Base-by-base conservation (phyloP, 192 early-diverging fungal species). In the Coemansia sp. region DNA sequence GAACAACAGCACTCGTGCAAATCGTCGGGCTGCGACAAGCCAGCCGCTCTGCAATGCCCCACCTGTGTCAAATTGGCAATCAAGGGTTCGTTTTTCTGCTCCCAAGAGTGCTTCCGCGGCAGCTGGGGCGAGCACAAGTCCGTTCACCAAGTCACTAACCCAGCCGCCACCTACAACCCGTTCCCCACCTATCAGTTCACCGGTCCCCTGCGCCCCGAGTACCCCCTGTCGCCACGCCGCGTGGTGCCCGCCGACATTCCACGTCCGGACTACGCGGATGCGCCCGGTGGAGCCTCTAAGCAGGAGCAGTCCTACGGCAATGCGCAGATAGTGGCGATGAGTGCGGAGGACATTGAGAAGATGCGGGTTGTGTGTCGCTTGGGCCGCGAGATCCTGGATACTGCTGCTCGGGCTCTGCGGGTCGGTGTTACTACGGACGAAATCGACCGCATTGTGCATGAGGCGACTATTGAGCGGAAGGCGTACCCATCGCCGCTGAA, bases 401-500 rank as follows among this genome's bases (percentile, higher is more conserved):
- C 81, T 62, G 97, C 92, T 34, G 86, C 87, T 10, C 88, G 89
- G 6, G 91, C 92, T 34, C 76, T 94, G 47, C 83, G 85, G 39
- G 86, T 88, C 25, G 97, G 97, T 4, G 86, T 92, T 0, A 98
- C 95, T 0, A 96, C 96, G 0, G 95, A 98, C 66, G 94, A 96
- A 74, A 95, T 99, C 62, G 97, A 99, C 69, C 86, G 93, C 12
- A 85, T 96, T 41, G 89, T 98, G 55, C 97, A 99, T 63, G 95
- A 98, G 64, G 97, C 95, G 11, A 91, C 87, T 2, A 87, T 99
- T 50, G 94, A 88, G 72, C 91, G 97, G 52, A 88, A 89, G 55
- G 88, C 88, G 14, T 99, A 99, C 67, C 97, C 97, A 20, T 97
- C 95, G 13, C 93, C 97, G 48, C 84, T 99, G 39, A 98, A 98